These are phyloP conservation scores for Fusarium subtropicale DNA, from an alignment of 2,329 filamentous ascomycete species.

Conservation along the genomic window DNA sequence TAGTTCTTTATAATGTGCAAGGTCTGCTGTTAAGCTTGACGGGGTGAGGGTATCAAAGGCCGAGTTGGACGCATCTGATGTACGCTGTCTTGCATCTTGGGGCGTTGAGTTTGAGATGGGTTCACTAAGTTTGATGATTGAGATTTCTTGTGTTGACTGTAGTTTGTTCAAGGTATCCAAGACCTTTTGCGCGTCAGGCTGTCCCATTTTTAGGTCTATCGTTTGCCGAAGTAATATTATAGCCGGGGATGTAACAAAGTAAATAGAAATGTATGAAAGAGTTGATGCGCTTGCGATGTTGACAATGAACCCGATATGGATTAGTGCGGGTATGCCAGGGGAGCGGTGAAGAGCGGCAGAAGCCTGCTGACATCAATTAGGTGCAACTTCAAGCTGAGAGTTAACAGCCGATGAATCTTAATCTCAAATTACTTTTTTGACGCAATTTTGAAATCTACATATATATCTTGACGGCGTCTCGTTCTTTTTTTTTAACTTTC, in stretches of 20 bases:
- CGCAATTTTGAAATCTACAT: constrained; percentile 2
- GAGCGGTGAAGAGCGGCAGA: constrained; percentile 43
- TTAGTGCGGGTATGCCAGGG: constrained; percentile 37
- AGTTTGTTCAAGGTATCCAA: constrained; percentile 65
- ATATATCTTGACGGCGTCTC: background rate
- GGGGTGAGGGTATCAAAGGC: constrained; percentile 76
- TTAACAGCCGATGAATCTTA: background rate
- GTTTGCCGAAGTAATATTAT: background rate
- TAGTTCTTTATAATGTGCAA: constrained; percentile 91
- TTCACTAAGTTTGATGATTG: constrained; percentile 81
- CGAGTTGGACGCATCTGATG: constrained; percentile 77
- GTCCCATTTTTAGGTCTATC: constrained; percentile 44
- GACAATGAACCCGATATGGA: constrained; percentile 53
- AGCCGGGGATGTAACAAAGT: background rate
- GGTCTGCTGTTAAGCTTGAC: constrained; percentile 81
- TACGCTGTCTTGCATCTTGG: constrained; percentile 61
- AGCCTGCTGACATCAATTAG: constrained; percentile 30
- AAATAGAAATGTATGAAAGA: background rate
- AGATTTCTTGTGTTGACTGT: constrained; percentile 70
- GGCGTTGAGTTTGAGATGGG: constrained; percentile 69
- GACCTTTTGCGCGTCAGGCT: constrained; percentile 54
- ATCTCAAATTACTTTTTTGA: constrained; percentile 14
- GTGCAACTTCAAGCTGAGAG: constrained; percentile 4
- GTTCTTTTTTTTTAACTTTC: background rate
- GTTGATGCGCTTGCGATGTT: constrained; percentile 50